phyloP scores from a whole-genome alignment of 345 rosid species.

The Euclidium syriacum region DNA sequence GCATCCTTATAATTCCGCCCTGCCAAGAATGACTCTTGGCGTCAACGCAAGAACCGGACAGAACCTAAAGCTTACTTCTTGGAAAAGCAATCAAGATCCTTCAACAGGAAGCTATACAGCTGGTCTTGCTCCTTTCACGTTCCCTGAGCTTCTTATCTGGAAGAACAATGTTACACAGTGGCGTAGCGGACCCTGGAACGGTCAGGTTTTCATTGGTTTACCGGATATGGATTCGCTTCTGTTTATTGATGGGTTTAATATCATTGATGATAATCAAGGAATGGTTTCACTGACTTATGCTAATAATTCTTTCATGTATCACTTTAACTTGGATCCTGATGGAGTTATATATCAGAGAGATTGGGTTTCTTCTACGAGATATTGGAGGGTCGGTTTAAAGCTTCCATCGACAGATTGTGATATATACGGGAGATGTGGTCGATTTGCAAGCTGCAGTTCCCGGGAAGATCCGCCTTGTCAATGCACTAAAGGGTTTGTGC shows the following conservation, averaged over 20 bases:
- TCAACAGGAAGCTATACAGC: slow-evolving; percentile 39
- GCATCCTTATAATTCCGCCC: slow-evolving; percentile 32
- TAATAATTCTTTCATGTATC: background rate
- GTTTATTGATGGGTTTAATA: slow-evolving; percentile 26
- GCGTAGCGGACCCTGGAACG: slow-evolving; percentile 65
- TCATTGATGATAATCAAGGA: slow-evolving; percentile 26
- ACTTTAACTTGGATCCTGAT: slow-evolving; percentile 25
- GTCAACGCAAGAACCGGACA: slow-evolving; percentile 24
- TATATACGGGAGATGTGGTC: slow-evolving; percentile 47
- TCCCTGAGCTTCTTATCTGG: slow-evolving; percentile 42
- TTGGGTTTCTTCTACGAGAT: slow-evolving; percentile 12
- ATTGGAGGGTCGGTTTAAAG: background rate
- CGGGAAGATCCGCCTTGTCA: slow-evolving; percentile 37
- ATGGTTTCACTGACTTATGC: slow-evolving; percentile 2
- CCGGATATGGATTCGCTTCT: slow-evolving; percentile 24
- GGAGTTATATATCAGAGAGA: slow-evolving; percentile 22
- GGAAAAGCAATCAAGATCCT: slow-evolving; percentile 54
- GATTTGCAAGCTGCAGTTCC: slow-evolving; percentile 34
- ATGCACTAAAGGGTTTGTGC: slow-evolving; percentile 49
- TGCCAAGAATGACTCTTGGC: slow-evolving; percentile 37
- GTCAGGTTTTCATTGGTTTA: slow-evolving; percentile 37
- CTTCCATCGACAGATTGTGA: slow-evolving; percentile 30
- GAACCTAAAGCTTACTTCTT: slow-evolving; percentile 35
- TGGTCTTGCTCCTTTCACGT: slow-evolving; percentile 23
- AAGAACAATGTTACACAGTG: slow-evolving; percentile 34